These are phyloP conservation scores for Magnaporthales sp. DNA, from an alignment of 2,329 filamentous ascomycete genomes.

Conservation along the genomic window DNA sequence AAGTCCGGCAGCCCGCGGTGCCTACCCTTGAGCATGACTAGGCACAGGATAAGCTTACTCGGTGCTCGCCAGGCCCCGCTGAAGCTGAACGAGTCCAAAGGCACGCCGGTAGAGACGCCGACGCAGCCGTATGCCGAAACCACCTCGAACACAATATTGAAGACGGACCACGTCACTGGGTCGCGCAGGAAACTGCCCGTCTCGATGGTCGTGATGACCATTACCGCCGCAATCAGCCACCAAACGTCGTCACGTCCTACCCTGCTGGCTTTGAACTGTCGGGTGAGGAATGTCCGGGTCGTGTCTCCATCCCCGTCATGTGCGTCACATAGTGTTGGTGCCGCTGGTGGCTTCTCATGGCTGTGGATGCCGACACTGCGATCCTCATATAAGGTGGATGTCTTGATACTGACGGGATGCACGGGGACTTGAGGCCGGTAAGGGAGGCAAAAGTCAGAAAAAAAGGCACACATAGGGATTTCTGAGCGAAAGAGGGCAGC, in stretches of 20 bases:
- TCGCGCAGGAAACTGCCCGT: conserved; percentile 43
- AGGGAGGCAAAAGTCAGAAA: not conserved
- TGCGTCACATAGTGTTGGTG: not conserved
- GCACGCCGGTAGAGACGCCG: conserved; percentile 38
- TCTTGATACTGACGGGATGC: conserved; percentile 54
- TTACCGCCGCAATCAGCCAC: conserved; percentile 52
- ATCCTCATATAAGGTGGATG: conserved; percentile 67
- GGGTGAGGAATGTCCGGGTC: not conserved
- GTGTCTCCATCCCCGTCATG: not conserved
- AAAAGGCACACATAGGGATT: not conserved
- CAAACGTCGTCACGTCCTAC: conserved; percentile 43
- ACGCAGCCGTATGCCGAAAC: conserved; percentile 44
- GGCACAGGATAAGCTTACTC: conserved; percentile 47
- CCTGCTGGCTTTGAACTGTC: conserved; percentile 14
- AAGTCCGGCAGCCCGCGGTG: conserved; percentile 47
- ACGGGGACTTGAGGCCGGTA: conserved; percentile 31
- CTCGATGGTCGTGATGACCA: conserved; percentile 53
- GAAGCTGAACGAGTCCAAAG: conserved; percentile 43
- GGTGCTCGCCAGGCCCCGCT: conserved; percentile 38
- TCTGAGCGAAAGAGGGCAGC: not conserved
- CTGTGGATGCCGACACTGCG: conserved; percentile 52
- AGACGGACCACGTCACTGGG: conserved; percentile 45
- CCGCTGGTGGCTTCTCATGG: not conserved
- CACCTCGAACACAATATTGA: conserved; percentile 49
- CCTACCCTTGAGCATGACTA: conserved; percentile 46